Conservation (phyloP, 176 grass and related monocot genomes). For the Aegilops umbellulata region DNA sequence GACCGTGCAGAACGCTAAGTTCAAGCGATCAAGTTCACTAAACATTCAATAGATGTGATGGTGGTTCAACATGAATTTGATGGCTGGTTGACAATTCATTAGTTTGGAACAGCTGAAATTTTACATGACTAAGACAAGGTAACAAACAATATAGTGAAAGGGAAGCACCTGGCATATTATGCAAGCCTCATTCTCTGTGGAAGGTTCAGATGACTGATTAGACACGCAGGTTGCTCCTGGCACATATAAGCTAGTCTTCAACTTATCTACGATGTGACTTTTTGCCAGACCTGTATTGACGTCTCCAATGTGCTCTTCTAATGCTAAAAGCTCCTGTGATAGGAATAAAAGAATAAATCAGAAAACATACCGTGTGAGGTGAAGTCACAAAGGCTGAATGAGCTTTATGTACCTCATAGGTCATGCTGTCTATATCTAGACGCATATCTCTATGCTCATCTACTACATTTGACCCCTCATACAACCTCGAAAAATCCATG, state of each 20-base stretch:
- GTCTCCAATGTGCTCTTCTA: constrained; percentile 72
- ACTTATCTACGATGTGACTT: constrained; percentile 47
- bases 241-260: constrained; percentile 48
- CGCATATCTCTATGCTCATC: constrained; percentile 77
- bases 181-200: constrained; percentile 57
- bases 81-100: constrained; percentile 14
- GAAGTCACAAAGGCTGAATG: constrained; percentile 5
- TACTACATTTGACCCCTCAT: constrained; percentile 44
- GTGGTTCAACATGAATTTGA: not conserved
- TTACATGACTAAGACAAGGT: not conserved
- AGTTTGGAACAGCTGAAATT: not conserved
- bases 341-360: constrained; percentile 16
- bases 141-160: constrained; percentile 14
- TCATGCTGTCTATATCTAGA: constrained; percentile 76
- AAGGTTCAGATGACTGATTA: constrained; percentile 35
- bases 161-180: constrained; percentile 79
- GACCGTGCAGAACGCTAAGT: not conserved
- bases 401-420: constrained; percentile 58
- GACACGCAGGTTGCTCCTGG: constrained; percentile 35
- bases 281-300: constrained; percentile 71
- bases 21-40: not conserved
- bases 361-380: not conserved
- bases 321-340: constrained; percentile 68
- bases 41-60: not conserved
- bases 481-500: constrained; percentile 48